A percentile compares a stretch with the other conserved stretches of the same genome.
phyloP scores from a whole-genome alignment of 1,139 yeast species.

The Pichia terricola region DNA sequence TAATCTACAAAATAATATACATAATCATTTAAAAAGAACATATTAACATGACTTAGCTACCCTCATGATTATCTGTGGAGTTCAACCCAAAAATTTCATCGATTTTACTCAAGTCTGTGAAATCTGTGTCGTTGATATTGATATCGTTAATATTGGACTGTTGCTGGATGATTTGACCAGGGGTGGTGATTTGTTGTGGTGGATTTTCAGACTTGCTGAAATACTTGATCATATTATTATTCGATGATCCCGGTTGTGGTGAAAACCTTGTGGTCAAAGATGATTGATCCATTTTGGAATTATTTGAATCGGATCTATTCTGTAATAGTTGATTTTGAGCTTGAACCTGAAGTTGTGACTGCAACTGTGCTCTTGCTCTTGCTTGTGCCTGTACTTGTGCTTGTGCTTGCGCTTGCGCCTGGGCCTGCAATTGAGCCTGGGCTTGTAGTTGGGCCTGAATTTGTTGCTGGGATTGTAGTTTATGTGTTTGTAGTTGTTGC shows the following conservation, averaged over 20 bases:
- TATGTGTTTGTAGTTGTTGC: conserved; percentile 9
- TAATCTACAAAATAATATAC: no score
- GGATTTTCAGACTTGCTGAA: not conserved
- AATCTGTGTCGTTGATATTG: conserved; percentile 6
- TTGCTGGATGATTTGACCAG: no score
- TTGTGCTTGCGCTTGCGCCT: no score
- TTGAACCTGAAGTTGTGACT: no score
- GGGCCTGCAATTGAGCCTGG: no score
- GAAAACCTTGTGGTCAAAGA: conserved; percentile 23
- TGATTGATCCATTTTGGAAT: conserved; percentile 19
- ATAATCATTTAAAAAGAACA: no score
- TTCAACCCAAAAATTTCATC: conserved; percentile 12
- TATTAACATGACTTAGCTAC: no score
- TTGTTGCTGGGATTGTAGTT: conserved; percentile 14
- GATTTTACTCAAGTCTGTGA: conserved; percentile 8
- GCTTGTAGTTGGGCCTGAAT: conserved; percentile 12
- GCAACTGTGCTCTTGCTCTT: no score
- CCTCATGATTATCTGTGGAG: no score
- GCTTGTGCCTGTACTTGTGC: no score
- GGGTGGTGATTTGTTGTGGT: no score
- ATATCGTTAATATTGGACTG: no score
- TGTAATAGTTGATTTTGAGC: conserved; percentile 13
- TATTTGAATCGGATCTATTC: not conserved
- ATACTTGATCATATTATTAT: not conserved
- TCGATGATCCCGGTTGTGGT: conserved; percentile 21